Base-by-base conservation (phyloP, 805 yeast genomes). In the Nakazawaea populi region DNA sequence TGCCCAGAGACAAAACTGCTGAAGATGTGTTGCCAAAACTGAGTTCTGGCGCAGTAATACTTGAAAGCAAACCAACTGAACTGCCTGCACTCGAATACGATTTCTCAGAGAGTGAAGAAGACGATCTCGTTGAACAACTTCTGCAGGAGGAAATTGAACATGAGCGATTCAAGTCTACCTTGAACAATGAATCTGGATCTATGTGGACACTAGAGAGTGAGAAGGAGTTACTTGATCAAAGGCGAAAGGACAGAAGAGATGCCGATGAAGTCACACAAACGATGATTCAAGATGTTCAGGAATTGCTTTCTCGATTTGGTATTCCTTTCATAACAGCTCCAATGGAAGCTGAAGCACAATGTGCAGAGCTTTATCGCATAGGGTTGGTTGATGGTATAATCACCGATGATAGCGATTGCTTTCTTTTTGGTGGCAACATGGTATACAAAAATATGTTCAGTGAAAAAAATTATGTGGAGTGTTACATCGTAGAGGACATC, bases 261-360 rank as follows among this genome's bases (percentile, higher is more conserved):
- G 80, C 97, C 0, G 98, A 94, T 61, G 95, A 87, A 58, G 97
- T 92, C 0, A 87, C 96, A 0, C 77, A 79, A 6, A 79, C 79
- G 1, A 94, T 94, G 97, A 78, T 92, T 28, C 73, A 75, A 38
- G 98, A 94, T 62, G 94, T 96, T 18, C 97, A 94, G 67, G 96
- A 90, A 55, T 71, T 94, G 41, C 71, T 94, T 7, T 78, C 86
- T 31, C 68, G 92, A 49, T 94, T 94, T 72, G 99, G 99, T 1
- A 87, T 94, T 4, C 99, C 99, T 0, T 94, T 81, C 57, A 77
- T 94, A 8, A 88, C 96, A 0, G 97, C 99, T 0, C 99, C 99
- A 1, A 89, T 89, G 91, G 99, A 94, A 67, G 99, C 99, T 1
- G 99, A 94, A 69, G 98, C 99, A 0, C 99, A 94, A 61, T 94